Evolutionary conservation across 1,139 yeast genomes (phyloP), one percentile per base, ranked within the genome.

Genomic region (Kluyveromyces sp.): DNA sequence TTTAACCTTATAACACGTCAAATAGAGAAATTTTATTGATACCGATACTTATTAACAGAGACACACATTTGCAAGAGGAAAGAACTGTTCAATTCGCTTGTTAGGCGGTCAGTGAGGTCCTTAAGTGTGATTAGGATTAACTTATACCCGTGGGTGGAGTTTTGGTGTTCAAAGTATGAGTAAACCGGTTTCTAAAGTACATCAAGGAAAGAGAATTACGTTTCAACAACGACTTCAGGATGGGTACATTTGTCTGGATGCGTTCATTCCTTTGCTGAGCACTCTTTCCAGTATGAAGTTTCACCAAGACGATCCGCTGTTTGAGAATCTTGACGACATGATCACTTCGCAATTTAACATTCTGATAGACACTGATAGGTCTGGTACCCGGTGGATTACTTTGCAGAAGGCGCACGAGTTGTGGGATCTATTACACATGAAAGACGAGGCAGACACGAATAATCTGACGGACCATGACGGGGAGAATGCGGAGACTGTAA

Each of bases 301-400:
- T 28, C 41, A 38, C 22, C 30, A 26, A 4, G 41, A 38, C n/a
- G 41, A 38, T 13, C 36, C 41, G 6, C 12, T 38, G 30, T 30
- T 38, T 11, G 41, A 38, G 15, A 38, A 38, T 19, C 36, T 30
- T 11, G 41, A 38, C 25, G 41, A 38, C 20, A 38, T 38, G 41
- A 31, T 38, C 36, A 38, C 41, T 6, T 46, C 59, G 9, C 55
- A 52, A 40, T 57, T 48, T 41, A 58, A 55, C 12, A 47, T 57
- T n/a, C 43, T 53, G 16, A 57, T 57, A n/a, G 59, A 56, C 22
- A 55, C 57, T 12, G 58, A 57, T 42, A 47, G 45, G 19, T 46
- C 46, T 18, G 58, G 55, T n/a, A 50, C 50, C 28, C 53, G 55
- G 47, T 57, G 61, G 63, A 56, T 57, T 33, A 55, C 60, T 7